A percentile compares a stretch with the other conserved stretches of the same genome.
These are phyloP conservation scores for Termitomyces sp. DNA, from an alignment of 768 basidiomycete genomes.

Conservation along the genomic window DNA sequence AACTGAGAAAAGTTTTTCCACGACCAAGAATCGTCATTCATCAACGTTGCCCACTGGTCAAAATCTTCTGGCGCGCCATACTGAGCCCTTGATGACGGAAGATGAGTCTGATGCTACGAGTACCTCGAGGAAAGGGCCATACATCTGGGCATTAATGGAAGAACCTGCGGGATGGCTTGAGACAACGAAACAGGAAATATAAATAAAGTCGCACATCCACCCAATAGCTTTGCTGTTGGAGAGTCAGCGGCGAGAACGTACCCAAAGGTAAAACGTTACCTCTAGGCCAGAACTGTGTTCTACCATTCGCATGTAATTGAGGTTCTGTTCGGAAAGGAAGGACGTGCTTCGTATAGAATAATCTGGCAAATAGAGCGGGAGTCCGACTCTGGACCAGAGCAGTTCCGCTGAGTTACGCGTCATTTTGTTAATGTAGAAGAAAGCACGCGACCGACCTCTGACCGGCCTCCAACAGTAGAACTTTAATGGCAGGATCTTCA, in stretches of 20 bases:
- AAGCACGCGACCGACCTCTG: constrained; percentile 36
- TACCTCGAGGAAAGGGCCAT: background rate
- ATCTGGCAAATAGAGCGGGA: constrained; percentile 32
- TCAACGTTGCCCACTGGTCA: constrained; percentile 57
- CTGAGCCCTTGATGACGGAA: constrained; percentile 39
- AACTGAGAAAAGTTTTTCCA: constrained; percentile 50
- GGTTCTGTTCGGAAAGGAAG: constrained; percentile 51
- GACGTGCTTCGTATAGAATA: constrained; percentile 42
- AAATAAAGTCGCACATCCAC: constrained; percentile 50
- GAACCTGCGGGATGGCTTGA: constrained; percentile 36
- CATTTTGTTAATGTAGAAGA: background rate
- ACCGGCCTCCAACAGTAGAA: constrained; percentile 55
- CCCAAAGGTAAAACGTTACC: constrained; percentile 31
- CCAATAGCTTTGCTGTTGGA: constrained; percentile 53
- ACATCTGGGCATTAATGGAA: constrained; percentile 61
- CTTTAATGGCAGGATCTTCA: constrained; percentile 45
- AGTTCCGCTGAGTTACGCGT: constrained; percentile 31
- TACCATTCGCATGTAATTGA: constrained; percentile 41
- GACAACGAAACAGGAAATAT: background rate
- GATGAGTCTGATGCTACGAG: background rate
- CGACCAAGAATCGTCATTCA: constrained; percentile 57
- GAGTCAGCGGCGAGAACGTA: background rate
- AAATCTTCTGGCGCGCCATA: constrained; percentile 69
- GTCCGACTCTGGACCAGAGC: constrained; percentile 32
- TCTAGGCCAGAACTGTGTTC: constrained; percentile 55